Evolutionary conservation across 306 rosid species (phyloP).

Genomic region (Benincasa hispida): DNA sequence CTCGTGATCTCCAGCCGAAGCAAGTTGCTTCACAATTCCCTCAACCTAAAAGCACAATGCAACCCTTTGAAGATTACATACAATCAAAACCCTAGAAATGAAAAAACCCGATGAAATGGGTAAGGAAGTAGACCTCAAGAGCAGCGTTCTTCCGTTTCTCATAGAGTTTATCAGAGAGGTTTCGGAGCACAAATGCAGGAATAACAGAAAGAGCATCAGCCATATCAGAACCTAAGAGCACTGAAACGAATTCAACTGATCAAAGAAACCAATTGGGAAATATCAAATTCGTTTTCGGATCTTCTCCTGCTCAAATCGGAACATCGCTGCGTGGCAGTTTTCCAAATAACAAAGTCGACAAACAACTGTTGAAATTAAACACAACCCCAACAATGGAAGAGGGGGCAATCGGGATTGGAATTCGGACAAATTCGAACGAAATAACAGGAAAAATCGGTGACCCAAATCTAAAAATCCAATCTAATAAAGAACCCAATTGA

Average conservation of each 20-base stretch:
- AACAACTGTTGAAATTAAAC: neutral
- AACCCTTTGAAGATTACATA: conserved; percentile 8
- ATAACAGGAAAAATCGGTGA: neutral
- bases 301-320: conserved; percentile 39
- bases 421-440: neutral
- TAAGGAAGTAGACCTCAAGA: conserved; percentile 49
- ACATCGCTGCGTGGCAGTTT: conserved; percentile 12
- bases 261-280: neutral
- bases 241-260: neutral
- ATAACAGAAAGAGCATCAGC: conserved; percentile 54
- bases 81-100: conserved; percentile 33
- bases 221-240: conserved; percentile 34
- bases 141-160: conserved; percentile 99
- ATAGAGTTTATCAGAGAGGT: conserved; percentile 88
- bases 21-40: conserved; percentile 83
- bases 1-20: conserved; percentile 64
- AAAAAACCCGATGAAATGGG: conserved; percentile 9
- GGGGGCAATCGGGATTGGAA: neutral
- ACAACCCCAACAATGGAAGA: neutral
- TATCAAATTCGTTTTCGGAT: conserved; percentile 36
- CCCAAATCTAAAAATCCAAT: conserved; percentile 3
- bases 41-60: conserved; percentile 48
- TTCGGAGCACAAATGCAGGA: conserved; percentile 74
- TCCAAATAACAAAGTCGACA: neutral
- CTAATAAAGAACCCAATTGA: neutral